These are phyloP conservation scores for Hypomyces perniciosus DNA, from an alignment of 2,329 filamentous ascomycete genomes.

Conservation along the genomic window DNA sequence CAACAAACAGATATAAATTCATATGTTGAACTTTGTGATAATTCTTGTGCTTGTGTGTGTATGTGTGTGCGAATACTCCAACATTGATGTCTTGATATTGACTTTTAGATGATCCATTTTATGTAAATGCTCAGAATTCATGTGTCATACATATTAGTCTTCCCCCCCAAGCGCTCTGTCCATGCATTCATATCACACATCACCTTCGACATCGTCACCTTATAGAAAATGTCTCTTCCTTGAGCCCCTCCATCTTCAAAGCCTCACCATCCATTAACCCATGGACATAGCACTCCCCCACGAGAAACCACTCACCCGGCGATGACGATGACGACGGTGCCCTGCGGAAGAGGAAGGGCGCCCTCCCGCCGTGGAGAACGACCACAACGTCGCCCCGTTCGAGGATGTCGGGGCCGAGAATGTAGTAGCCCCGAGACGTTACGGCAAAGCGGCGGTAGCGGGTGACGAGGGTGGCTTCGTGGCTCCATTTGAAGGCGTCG, in stretches of 20 bases:
- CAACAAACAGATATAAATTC: slow-evolving; percentile 1
- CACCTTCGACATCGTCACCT: background rate
- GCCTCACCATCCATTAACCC: slow-evolving; percentile 32
- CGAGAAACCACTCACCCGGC: slow-evolving; percentile 19
- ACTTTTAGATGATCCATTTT: too few species aligned
- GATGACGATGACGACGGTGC: background rate
- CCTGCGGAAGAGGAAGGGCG: slow-evolving; percentile 26
- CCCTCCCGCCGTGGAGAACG: slow-evolving; percentile 28
- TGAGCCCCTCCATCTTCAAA: slow-evolving; percentile 16
- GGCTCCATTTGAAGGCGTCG: slow-evolving; percentile 30
- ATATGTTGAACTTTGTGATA: background rate
- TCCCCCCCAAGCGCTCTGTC: too few species aligned
- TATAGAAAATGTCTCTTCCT: slow-evolving; percentile 27
- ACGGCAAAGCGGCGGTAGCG: slow-evolving; percentile 28
- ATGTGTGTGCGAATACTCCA: too few species aligned
- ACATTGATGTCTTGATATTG: too few species aligned
- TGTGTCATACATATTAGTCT: too few species aligned
- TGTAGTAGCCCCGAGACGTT: slow-evolving; percentile 26
- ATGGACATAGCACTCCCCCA: slow-evolving; percentile 34
- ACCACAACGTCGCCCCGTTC: slow-evolving; percentile 25
- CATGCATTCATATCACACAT: background rate
- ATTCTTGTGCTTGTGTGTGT: background rate
- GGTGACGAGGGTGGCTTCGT: slow-evolving; percentile 30
- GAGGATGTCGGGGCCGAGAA: slow-evolving; percentile 28
- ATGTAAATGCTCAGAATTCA: too few species aligned